phyloP scores from a whole-genome alignment of 1,284 basidiomycete genomes.

The Leccinum variabile region DNA sequence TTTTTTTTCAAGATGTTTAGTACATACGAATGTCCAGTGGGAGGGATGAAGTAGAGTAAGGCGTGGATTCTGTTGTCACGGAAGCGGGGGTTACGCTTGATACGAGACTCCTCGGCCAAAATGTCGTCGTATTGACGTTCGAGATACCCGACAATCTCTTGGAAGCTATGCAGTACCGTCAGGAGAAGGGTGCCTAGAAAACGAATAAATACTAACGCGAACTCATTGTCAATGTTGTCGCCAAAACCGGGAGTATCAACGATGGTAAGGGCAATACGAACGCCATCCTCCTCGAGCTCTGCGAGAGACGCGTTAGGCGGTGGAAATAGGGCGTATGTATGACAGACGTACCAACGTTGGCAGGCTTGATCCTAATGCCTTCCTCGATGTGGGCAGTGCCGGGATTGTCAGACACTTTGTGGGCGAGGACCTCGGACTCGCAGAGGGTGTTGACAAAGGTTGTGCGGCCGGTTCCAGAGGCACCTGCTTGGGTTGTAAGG shows the following conservation, averaged over 20 bases:
- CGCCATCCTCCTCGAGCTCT: constrained; percentile 99
- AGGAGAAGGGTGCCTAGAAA: constrained; percentile 10
- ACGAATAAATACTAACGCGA: constrained; percentile 66
- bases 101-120: constrained; percentile 96
- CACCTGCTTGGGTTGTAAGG: constrained; percentile 54
- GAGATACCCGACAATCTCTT: constrained; percentile 95
- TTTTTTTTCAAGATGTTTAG: background rate
- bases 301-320: constrained; percentile 9
- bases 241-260: constrained; percentile 99
- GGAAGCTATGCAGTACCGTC: constrained; percentile 60
- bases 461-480: constrained; percentile 93
- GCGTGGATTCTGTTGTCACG: constrained; percentile 97
- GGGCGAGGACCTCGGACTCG: constrained; percentile 85
- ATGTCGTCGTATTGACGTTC: constrained; percentile 99
- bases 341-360: constrained; percentile 80
- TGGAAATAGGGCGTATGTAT: background rate
- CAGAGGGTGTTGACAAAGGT: constrained; percentile 99
- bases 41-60: constrained; percentile 97
- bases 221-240: constrained; percentile 99
- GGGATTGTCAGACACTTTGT: constrained; percentile 86
- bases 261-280: constrained; percentile 96
- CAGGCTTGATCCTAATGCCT: constrained; percentile 94
- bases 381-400: constrained; percentile 93
- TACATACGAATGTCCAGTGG: constrained; percentile 76
- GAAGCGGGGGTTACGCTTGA: constrained; percentile 99